Evolutionary conservation across 2,329 filamentous ascomycete species (phyloP), one percentile per base, ranked within the genome.

Genomic region (Ilyonectria robusta): DNA sequence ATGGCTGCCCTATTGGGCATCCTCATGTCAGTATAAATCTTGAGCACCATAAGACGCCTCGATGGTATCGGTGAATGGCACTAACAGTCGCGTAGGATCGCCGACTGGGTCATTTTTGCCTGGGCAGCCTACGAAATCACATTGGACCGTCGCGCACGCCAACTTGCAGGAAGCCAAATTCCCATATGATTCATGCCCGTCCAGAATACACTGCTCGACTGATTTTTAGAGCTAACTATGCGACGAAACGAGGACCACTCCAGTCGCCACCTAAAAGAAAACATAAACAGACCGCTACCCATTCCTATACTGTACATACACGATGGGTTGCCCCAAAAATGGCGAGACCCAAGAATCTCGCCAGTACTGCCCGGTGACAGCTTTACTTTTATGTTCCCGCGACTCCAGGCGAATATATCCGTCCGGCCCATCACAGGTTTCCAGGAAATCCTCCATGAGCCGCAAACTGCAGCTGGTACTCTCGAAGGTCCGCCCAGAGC

Each of bases 401-500:
- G 11, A 21, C 44, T 17, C 8, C 19, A 9, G 29, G 21, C 19
- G 48, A 21, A 26, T 23, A 29, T 9, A n/a, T 29, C 15, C 6
- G 17, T 44, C 17, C 8, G 10, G 15, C 40, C 13, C 40, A 50
- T 69, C 68, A 78, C 46, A 78, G 13, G 26, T 55, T 73, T 7
- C 77, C 78, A 1, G 73, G 66, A 55, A 90, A 86, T 2, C 89
- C 91, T 2, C 90, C 91, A 40, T 87, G 87, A 61, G 90, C 87
- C 9, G 90, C 88, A 76, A 94, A 93, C 63, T 91, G 89, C 68
- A 91, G 80, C 80, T 97, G 94, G 71, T 93, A 93, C 59, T 95
- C 92, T 65, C 93, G 87, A 70, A 97, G 80, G 77, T 93, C 93
- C 0, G 92, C 92, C 94, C 94, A 97, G 65, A 89, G 86, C 21